A percentile compares a stretch with the other conserved stretches of the same genome.
Evolutionary conservation across 2,329 filamentous ascomycete genomes (phyloP).

Genomic region (Moelleriella libera): DNA sequence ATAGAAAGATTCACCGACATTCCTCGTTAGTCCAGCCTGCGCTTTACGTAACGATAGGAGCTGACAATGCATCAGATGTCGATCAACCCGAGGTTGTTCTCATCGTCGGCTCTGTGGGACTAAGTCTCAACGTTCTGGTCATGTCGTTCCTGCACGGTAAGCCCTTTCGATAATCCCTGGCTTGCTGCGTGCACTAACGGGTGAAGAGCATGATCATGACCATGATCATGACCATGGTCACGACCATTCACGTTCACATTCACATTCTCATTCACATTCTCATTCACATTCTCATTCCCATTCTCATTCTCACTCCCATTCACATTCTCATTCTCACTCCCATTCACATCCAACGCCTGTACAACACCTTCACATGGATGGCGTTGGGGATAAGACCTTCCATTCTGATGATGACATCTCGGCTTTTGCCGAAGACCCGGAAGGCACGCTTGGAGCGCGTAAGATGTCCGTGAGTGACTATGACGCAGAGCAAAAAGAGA

Average conservation of each 20-base stretch:
- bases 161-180: neutral
- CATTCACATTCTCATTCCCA: slow-evolving; percentile 7
- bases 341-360: too few species aligned
- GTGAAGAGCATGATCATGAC: slow-evolving; percentile 20
- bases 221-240: slow-evolving; percentile 11
- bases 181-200: neutral
- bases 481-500: neutral
- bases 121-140: slow-evolving; percentile 54
- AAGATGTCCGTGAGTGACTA: neutral
- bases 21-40: slow-evolving; percentile 25
- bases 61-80: slow-evolving; percentile 29
- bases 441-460: neutral
- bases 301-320: slow-evolving; percentile 6
- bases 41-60: slow-evolving; percentile 1
- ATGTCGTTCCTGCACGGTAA: slow-evolving; percentile 50
- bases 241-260: slow-evolving; percentile 6
- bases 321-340: neutral
- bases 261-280: too few species aligned
- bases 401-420: neutral
- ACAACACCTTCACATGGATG: slow-evolving; percentile 2
- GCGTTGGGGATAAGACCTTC: neutral
- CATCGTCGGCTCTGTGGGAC: slow-evolving; percentile 53
- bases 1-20: slow-evolving; percentile 54
- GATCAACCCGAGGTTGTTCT: slow-evolving; percentile 52
- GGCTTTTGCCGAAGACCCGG: neutral